Base-by-base conservation (phyloP, 192 early-diverging fungal species). In the Linnemannia elongata region DNA sequence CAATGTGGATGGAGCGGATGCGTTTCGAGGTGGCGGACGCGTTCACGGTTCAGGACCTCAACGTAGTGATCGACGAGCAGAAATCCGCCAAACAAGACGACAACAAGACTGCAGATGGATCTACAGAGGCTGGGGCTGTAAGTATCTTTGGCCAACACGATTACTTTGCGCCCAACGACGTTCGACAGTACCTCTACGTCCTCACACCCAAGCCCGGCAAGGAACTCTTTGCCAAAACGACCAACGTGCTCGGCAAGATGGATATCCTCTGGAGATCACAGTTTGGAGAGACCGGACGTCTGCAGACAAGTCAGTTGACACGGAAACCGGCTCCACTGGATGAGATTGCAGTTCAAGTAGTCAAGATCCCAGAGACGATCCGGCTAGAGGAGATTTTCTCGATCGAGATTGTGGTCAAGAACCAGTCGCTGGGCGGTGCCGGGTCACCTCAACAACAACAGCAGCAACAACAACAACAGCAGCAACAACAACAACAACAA, bases 231-330 rank as follows among this genome's bases (percentile, higher is more conserved):
- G 91, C 95, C 7, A 91, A 94, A 55, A 93, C 95, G 24, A 95
- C 96, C 7, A 94, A 96, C 49, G 94, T 94, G 36, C 90, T 99
- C 20, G 98, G 98, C 6, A 97, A 97, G 90, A 92, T 99, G 70
- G 97, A 99, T 85, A 99, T 99, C 75, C 89, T 95, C n/a, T 99
- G 98, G 98, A 90, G 96, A 45, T 95, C 96, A n/a, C 91, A 93
- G 17, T 94, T 98, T 73, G 97, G 98, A 41, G 96, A 96, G 86
- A 91, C 94, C 0, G 98, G 97, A 1, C 92, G 97, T 12, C 88
- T 98, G 74, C 97, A 99, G 89, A 99, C 98, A 44, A 95, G 96
- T 22, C 97, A 98, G 88, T 90, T 99, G 54, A 89, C 93, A 77
- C 94, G 97, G 57, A 98, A 97, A 89, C 91, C 96, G 15, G 93